Conservation (phyloP, 805 yeast species). For the Saturnispora halmiae region DNA sequence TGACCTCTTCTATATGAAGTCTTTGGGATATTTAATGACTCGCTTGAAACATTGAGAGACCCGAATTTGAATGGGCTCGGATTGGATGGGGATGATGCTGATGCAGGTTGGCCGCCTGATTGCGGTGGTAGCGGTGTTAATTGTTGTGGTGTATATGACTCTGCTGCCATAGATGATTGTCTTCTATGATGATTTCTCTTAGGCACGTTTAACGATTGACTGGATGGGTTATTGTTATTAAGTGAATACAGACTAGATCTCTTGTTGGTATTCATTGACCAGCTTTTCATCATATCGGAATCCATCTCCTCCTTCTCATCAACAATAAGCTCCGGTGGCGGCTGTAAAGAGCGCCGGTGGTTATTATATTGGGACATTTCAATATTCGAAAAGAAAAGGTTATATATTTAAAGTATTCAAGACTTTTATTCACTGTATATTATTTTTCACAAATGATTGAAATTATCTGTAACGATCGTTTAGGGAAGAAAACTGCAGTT, state of each 20-base stretch:
- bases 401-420: no score
- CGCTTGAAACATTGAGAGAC: conserved; percentile 33
- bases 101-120: conserved; percentile 10
- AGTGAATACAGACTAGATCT: conserved; percentile 16
- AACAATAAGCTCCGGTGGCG: conserved; percentile 9
- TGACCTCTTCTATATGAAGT: conserved; percentile 87
- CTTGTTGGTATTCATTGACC: conserved; percentile 11
- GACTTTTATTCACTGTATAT: not conserved
- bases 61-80: conserved; percentile 45
- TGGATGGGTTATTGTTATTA: conserved; percentile 13
- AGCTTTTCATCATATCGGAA: not conserved
- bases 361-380: conserved; percentile 6
- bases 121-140: conserved; percentile 14
- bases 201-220: conserved; percentile 12
- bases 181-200: conserved; percentile 13
- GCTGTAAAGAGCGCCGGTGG: conserved; percentile 13
- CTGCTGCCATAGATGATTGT: conserved; percentile 15
- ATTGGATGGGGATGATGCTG: conserved; percentile 40
- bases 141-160: conserved; percentile 18
- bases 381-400: no score
- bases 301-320: not conserved
- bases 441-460: conserved; percentile 45
- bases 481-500: conserved; percentile 82
- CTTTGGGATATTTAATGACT: conserved; percentile 24
- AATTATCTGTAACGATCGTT: conserved; percentile 63